A percentile compares a stretch with the other conserved stretches of the same genome.
Evolutionary conservation across 305 asterid genomes (phyloP).

Genomic region (Solanum hybrid): DNA sequence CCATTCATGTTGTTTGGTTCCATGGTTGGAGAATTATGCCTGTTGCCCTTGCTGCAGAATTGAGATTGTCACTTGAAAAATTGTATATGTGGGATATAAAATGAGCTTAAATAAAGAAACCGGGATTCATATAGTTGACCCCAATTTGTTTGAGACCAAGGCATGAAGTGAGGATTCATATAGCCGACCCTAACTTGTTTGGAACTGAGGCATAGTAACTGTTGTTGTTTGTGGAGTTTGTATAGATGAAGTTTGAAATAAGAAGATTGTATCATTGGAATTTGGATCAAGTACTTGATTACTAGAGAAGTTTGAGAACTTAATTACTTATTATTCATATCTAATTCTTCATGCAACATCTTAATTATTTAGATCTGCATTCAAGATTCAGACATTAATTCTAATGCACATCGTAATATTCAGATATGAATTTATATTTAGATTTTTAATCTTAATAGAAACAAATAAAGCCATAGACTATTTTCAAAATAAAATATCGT

Average conservation of each 20-base stretch:
- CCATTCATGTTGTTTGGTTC: slow-evolving; percentile 17
- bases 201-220: neutral
- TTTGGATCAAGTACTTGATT: neutral
- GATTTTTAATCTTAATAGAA: no score
- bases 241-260: neutral
- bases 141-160: neutral
- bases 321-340: neutral
- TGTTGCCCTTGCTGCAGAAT: slow-evolving; percentile 18
- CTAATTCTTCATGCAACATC: neutral
- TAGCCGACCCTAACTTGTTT: neutral
- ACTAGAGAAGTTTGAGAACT: neutral
- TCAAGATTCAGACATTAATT: neutral
- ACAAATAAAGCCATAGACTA: neutral
- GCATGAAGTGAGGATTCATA: neutral
- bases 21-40: slow-evolving; percentile 13
- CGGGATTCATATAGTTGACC: neutral
- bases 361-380: neutral
- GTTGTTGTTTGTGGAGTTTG: neutral
- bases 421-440: no score
- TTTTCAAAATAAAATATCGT: no score
- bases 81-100: neutral
- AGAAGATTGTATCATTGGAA: neutral
- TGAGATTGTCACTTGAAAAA: neutral
- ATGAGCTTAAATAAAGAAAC: neutral
- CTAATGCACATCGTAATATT: neutral